Evolutionary conservation across 1,139 yeast genomes (phyloP).

Genomic region (Geotrichum fermentans): DNA sequence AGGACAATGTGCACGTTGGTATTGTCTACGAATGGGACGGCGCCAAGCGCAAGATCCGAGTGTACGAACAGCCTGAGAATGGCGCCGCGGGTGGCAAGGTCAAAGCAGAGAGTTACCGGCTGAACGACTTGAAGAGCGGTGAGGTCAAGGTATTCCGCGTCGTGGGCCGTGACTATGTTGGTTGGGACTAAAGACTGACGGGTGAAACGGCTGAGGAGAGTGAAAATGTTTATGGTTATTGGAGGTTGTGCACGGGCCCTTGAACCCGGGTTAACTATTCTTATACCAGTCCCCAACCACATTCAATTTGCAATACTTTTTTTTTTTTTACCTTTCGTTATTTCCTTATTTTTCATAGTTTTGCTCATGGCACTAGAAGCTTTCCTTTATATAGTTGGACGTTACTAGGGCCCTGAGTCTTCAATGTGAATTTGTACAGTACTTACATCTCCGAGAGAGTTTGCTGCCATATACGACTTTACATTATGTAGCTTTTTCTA

Average conservation of each 20-base stretch:
- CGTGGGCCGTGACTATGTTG: slow-evolving; percentile 57
- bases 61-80: slow-evolving; percentile 47
- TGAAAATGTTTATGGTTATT: not conserved
- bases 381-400: no score
- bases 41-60: slow-evolving; percentile 69
- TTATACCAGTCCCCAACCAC: no score
- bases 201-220: not conserved
- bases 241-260: not conserved
- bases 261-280: no score
- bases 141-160: slow-evolving; percentile 72
- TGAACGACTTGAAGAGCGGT: slow-evolving; percentile 73
- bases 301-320: no score
- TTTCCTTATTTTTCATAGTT: no score
- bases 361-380: no score
- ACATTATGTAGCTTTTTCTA: no score
- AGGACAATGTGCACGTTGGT: slow-evolving; percentile 34
- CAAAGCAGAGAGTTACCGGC: slow-evolving; percentile 57
- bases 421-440: no score
- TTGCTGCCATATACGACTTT: no score
- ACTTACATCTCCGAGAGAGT: no score
- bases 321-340: no score
- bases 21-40: slow-evolving; percentile 70
- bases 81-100: slow-evolving; percentile 49
- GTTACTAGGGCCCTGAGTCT: no score
- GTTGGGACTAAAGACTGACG: slow-evolving; percentile 56